Evolutionary conservation across 2,329 filamentous ascomycete genomes (phyloP), one percentile per base, ranked within the genome.

Genomic region (Elsinoe necatrix): DNA sequence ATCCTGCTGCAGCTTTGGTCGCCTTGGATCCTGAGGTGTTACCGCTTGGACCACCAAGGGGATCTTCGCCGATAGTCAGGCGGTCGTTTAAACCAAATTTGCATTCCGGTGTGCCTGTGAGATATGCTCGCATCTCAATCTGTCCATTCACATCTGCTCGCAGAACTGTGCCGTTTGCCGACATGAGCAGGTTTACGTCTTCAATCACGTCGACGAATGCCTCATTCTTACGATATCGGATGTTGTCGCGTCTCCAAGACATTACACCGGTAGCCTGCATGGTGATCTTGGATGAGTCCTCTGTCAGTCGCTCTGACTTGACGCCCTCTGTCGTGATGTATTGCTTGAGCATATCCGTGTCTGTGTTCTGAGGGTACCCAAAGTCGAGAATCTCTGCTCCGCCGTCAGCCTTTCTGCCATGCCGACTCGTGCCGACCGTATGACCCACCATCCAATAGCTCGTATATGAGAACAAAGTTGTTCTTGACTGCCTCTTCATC

Each of bases 401-500:
- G 56, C 20, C 1, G 25, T 52, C 48, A 52, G 16, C 31, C 16
- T 31, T 9, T 37, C 42, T 23, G 2, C 11, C 48, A 21, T 39
- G 11, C n/a, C 12, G 21, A 14, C 23, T 31, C 20, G 8, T 20
- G 11, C 16, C 16, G n/a, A 16, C 6, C 37, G 7, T 4, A 5
- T 3, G 20, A 68, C 75, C 61, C 69, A 93, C 89, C 89, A 72
- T 98, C 93, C 57, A 98, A 76, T 57, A 98, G 80, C 79, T 98
- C 93, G 73, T 98, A 98, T 37, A 98, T 90, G 63, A 98, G 79
- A 62, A 98, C 93, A 75, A 98, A 98, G 77, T 98, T 98, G 76
- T 96, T 97, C 85, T 98, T 98, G 65, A 98, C 92, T 57, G 93
- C 91, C 75, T 98, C 93, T 78, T 98, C 93, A 68, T 98, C 93